phyloP scores from a whole-genome alignment of 805 yeast species.

The Cyberlindnera suaveolens region DNA sequence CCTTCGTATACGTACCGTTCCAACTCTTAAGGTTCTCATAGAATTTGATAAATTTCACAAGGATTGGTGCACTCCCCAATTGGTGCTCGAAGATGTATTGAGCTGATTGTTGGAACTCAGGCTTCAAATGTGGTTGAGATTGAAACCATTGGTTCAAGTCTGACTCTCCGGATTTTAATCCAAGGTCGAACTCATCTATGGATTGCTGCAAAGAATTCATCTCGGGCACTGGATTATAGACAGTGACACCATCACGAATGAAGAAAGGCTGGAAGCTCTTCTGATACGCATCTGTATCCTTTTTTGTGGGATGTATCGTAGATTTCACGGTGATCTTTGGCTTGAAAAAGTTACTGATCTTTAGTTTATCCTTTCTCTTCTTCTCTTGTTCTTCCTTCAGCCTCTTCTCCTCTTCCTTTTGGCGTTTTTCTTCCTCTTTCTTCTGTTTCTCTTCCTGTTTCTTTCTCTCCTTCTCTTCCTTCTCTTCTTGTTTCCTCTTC shows the following conservation, averaged over 20 bases:
- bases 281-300: slow-evolving; percentile 20
- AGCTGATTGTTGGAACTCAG: slow-evolving; percentile 16
- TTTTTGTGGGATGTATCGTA: background rate
- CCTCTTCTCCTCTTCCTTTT: slow-evolving; percentile 31
- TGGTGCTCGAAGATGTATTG: slow-evolving; percentile 28
- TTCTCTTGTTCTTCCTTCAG: slow-evolving; percentile 31
- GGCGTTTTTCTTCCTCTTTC: slow-evolving; percentile 25
- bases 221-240: slow-evolving; percentile 9
- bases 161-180: background rate
- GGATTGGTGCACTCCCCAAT: slow-evolving; percentile 27
- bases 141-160: slow-evolving; percentile 7
- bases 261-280: slow-evolving; percentile 24
- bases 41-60: slow-evolving; percentile 34
- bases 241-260: slow-evolving; percentile 27
- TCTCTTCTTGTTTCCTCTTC: slow-evolving; percentile 16
- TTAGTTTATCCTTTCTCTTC: slow-evolving; percentile 25
- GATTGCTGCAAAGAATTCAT: slow-evolving; percentile 1
- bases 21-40: slow-evolving; percentile 50
- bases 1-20: slow-evolving; percentile 41
- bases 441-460: slow-evolving; percentile 18
- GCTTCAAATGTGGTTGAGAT: background rate
- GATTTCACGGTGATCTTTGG: slow-evolving; percentile 20
- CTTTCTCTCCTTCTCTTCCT: slow-evolving; percentile 17
- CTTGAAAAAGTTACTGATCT: slow-evolving; percentile 27
- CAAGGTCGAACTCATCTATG: slow-evolving; percentile 9